Evolutionary conservation across 352 stramenopile species (phyloP).

Genomic region (Phytophthora citricola): DNA sequence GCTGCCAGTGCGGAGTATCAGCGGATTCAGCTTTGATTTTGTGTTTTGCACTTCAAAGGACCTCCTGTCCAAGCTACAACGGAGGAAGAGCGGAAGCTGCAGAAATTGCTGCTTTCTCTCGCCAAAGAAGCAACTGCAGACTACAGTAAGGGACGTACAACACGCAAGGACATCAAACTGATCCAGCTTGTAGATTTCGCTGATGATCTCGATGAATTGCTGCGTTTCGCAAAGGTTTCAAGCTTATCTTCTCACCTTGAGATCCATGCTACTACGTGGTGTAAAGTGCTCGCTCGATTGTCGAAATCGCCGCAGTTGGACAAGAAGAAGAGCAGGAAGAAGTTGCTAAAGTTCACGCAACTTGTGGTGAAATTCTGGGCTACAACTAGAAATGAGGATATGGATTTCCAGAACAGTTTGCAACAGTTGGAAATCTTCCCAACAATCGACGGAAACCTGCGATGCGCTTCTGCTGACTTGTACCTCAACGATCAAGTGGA

Average conservation of each 20-base stretch:
- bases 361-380: constrained; percentile 39
- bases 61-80: constrained; percentile 34
- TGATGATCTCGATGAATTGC: constrained; percentile 39
- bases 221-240: constrained; percentile 44
- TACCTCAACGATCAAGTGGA: constrained; percentile 77
- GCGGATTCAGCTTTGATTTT: constrained; percentile 6
- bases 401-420: constrained; percentile 29
- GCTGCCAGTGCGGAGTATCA: constrained; percentile 40
- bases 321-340: constrained; percentile 37
- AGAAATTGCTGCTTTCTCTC: constrained; percentile 47
- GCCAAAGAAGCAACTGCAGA: constrained; percentile 18
- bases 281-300: constrained; percentile 33
- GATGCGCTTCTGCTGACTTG: constrained; percentile 44
- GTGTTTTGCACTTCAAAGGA: constrained; percentile 42
- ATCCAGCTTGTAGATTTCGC: constrained; percentile 33
- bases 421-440: constrained; percentile 46
- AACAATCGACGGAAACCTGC: constrained; percentile 21
- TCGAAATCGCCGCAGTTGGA: constrained; percentile 2
- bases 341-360: constrained; percentile 37
- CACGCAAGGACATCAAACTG: constrained; percentile 24
- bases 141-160: not conserved
- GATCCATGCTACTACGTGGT: constrained; percentile 41
- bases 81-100: constrained; percentile 45
- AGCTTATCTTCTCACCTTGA: constrained; percentile 36
- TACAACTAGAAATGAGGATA: constrained; percentile 10